Conservation (phyloP, 148 eudicot genomes). For the Persicaria maculosa region DNA sequence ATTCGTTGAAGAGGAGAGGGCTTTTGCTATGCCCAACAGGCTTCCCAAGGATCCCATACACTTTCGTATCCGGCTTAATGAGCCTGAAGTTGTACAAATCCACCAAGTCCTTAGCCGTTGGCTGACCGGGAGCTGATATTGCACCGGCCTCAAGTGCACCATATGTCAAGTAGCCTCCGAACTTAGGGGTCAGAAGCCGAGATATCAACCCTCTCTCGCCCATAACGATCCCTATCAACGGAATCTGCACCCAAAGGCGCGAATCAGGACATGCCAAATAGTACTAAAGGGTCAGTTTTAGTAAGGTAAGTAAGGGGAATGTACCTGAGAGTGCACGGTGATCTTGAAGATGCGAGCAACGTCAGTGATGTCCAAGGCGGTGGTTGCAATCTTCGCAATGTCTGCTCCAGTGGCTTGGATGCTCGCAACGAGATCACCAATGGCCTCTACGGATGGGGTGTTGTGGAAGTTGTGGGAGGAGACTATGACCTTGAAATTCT, state of each 20-base stretch:
- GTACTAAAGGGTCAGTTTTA: background rate
- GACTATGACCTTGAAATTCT: slow-evolving; percentile 43
- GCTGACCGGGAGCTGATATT: slow-evolving; percentile 77
- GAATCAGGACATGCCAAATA: background rate
- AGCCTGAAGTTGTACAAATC: slow-evolving; percentile 60
- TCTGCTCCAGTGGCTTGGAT: slow-evolving; percentile 56
- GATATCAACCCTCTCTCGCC: slow-evolving; percentile 69
- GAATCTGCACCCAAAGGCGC: slow-evolving; percentile 34
- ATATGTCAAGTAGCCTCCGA: slow-evolving; percentile 75
- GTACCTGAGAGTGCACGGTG: slow-evolving; percentile 41
- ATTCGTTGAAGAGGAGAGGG: slow-evolving; percentile 49
- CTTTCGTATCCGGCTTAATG: slow-evolving; percentile 56
- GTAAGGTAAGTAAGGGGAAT: background rate
- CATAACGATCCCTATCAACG: slow-evolving; percentile 70
- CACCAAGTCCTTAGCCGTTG: slow-evolving; percentile 52
- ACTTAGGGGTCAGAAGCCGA: slow-evolving; percentile 59
- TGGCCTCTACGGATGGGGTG: slow-evolving; percentile 32
- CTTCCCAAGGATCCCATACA: slow-evolving; percentile 63
- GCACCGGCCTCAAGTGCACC: slow-evolving; percentile 55
- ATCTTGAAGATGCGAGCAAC: slow-evolving; percentile 26
- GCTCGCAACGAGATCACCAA: slow-evolving; percentile 34
- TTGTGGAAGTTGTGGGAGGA: slow-evolving; percentile 40
- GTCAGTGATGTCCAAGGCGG: slow-evolving; percentile 24
- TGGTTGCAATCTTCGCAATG: slow-evolving; percentile 29
- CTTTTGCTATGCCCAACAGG: slow-evolving; percentile 74